Evolutionary conservation across 352 stramenopile species (phyloP).

Genomic region (Phytophthora tubulina): DNA sequence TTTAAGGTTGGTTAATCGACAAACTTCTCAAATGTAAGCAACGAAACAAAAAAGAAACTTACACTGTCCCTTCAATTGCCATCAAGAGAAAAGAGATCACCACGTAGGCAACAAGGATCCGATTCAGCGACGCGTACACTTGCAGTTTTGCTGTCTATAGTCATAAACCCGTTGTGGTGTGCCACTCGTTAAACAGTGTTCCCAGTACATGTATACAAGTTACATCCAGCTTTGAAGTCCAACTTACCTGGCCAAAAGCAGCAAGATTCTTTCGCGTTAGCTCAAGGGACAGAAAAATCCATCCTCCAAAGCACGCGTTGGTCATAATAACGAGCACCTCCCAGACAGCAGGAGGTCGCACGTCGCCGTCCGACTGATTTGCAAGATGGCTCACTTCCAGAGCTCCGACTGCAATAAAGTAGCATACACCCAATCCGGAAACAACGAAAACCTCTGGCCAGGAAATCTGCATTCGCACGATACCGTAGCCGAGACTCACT

Average conservation of each 20-base stretch:
- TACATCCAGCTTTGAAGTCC: neutral
- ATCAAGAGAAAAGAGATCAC: constrained; percentile 80
- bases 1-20: neutral
- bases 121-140: constrained; percentile 77
- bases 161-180: neutral
- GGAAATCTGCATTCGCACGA: constrained; percentile 78
- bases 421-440: constrained; percentile 78
- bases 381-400: constrained; percentile 84
- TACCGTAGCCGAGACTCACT: constrained; percentile 84
- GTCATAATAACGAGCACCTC: constrained; percentile 81
- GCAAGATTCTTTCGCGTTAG: constrained; percentile 85
- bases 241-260: constrained; percentile 74
- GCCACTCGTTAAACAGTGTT: neutral
- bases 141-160: constrained; percentile 73
- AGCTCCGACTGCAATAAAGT: constrained; percentile 81
- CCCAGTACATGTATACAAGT: neutral
- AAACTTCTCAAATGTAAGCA: neutral
- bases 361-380: constrained; percentile 79
- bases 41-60: constrained; percentile 35
- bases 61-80: constrained; percentile 80
- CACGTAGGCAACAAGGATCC: constrained; percentile 70
- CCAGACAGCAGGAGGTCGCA: constrained; percentile 73
- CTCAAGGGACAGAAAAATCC: constrained; percentile 86
- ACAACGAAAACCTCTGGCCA: constrained; percentile 82
- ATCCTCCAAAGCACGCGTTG: constrained; percentile 84